These are phyloP conservation scores for Paraphoma chrysanthemicola DNA, from an alignment of 2,329 filamentous ascomycete genomes.

Conservation along the genomic window DNA sequence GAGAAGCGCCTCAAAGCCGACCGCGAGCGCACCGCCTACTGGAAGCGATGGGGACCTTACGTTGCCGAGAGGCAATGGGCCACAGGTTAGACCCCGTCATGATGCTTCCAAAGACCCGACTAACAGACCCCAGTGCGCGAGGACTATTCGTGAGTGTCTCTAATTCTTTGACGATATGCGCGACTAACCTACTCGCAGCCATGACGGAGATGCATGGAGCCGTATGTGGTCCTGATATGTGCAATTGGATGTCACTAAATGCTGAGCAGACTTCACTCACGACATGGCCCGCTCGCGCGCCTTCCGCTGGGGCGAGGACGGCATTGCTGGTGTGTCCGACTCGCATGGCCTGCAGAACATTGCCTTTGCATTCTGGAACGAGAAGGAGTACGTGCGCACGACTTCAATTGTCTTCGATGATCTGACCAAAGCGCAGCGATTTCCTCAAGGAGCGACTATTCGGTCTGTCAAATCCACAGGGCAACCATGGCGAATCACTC, in stretches of 20 bases:
- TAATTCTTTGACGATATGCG: slow-evolving; percentile 7
- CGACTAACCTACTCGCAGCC: slow-evolving; percentile 56
- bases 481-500: slow-evolving; percentile 95
- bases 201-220: slow-evolving; percentile 92
- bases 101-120: slow-evolving; percentile 12
- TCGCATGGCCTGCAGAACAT: slow-evolving; percentile 91
- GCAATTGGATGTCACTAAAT: slow-evolving; percentile 31
- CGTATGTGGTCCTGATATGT: slow-evolving; percentile 64
- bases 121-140: slow-evolving; percentile 71
- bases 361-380: slow-evolving; percentile 97
- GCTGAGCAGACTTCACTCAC: slow-evolving; percentile 80
- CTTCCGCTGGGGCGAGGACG: slow-evolving; percentile 96
- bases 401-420: not conserved
- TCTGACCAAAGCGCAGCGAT: slow-evolving; percentile 66
- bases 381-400: slow-evolving; percentile 74
- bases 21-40: slow-evolving; percentile 83
- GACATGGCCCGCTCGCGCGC: slow-evolving; percentile 87
- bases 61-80: slow-evolving; percentile 95
- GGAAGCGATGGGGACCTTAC: slow-evolving; percentile 98
- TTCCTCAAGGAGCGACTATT: slow-evolving; percentile 96
- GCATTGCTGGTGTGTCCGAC: slow-evolving; percentile 94
- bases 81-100: slow-evolving; percentile 67
- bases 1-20: slow-evolving; percentile 90
- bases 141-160: slow-evolving; percentile 76
- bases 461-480: slow-evolving; percentile 93